These are phyloP conservation scores for Bromus sterilis DNA, from an alignment of 176 grass and related monocot genomes.

Conservation along the genomic window DNA sequence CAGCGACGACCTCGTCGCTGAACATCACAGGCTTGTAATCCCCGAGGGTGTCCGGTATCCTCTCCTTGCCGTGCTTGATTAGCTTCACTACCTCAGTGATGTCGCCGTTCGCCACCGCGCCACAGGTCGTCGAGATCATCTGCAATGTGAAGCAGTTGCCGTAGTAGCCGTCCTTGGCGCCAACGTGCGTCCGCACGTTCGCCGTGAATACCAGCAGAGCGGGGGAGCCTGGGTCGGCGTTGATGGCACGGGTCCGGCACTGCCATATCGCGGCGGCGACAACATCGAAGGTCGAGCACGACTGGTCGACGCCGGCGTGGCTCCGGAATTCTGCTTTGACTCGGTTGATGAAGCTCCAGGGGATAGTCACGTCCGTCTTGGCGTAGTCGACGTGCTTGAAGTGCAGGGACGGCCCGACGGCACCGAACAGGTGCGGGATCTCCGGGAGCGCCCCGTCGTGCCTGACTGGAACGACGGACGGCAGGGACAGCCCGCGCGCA, in stretches of 20 bases:
- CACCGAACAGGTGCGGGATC: background rate
- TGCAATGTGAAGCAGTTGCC: constrained; percentile 24
- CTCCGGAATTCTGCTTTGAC: background rate
- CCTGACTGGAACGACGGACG: constrained; percentile 2
- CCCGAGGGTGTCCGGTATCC: background rate
- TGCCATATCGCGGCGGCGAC: background rate
- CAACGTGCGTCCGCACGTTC: constrained; percentile 5
- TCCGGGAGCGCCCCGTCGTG: background rate
- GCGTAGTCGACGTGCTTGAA: background rate
- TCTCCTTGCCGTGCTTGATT: constrained; percentile 14
- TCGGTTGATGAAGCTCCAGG: constrained; percentile 2
- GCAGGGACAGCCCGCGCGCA: background rate
- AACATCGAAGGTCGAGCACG: background rate
- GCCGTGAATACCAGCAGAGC: background rate
- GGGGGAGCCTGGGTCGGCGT: background rate
- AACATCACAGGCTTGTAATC: background rate
- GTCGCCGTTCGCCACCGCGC: background rate
- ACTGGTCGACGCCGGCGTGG: background rate
- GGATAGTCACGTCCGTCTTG: background rate
- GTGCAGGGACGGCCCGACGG: background rate
- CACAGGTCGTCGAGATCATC: background rate
- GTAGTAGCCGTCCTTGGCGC: constrained; percentile 15
- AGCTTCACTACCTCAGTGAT: background rate
- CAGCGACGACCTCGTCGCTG: background rate
- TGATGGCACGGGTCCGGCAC: background rate